A percentile compares a stretch with the other conserved stretches of the same genome.
Evolutionary conservation across 345 rosid genomes (phyloP).

Genomic region (Psidium guajava): DNA sequence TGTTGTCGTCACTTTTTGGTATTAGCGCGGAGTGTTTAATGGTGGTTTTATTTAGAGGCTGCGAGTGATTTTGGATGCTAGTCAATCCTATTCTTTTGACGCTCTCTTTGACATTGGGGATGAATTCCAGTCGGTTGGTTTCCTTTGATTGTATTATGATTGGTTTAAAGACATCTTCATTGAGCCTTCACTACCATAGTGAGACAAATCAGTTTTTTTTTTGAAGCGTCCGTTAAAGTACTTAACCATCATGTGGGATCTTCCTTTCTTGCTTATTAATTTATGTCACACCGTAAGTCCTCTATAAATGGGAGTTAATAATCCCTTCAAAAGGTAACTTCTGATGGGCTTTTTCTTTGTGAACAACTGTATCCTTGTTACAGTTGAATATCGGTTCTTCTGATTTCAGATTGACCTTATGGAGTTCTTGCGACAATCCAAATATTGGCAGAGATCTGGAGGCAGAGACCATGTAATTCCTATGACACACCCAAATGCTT

Average conservation of each 20-base stretch:
- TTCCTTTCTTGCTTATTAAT: not conserved
- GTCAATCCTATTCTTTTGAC: not conserved
- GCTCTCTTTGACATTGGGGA: not conserved
- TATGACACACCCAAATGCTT: slow-evolving; percentile 99
- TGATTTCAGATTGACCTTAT: slow-evolving; percentile 66
- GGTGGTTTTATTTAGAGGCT: not conserved
- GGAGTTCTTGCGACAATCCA: slow-evolving; percentile 50
- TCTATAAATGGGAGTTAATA: not conserved
- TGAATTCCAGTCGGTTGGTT: not conserved
- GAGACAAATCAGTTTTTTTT: not conserved
- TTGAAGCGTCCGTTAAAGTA: not conserved
- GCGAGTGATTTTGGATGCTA: not conserved
- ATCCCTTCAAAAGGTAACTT: not conserved
- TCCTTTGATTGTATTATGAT: not conserved
- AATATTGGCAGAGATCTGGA: slow-evolving; percentile 85
- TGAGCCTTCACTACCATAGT: not conserved
- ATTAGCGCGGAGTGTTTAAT: not conserved
- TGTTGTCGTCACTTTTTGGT: not conserved
- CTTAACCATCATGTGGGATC: not conserved
- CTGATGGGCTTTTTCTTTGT: not conserved
- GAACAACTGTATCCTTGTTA: not conserved
- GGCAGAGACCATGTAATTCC: slow-evolving; percentile 97
- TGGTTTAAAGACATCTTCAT: not conserved
- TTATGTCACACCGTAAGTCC: not conserved
- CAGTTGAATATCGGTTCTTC: slow-evolving; percentile 5